These are phyloP conservation scores for Miamiensis avidus DNA, from an alignment of 169 alveolate genomes.

Conservation along the genomic window DNA sequence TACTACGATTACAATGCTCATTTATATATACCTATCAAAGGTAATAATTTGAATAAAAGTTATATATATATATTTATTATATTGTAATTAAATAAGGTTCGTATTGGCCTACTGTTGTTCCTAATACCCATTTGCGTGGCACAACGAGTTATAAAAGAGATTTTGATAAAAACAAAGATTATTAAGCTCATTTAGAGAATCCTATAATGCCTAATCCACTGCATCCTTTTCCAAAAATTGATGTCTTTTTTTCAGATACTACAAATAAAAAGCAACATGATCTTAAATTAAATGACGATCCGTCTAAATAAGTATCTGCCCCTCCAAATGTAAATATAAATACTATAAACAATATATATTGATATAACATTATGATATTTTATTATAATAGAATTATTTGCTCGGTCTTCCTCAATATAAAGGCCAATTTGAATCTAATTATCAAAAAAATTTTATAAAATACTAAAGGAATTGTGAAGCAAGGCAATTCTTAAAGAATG, in stretches of 20 bases:
- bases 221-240: not conserved
- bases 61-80: too few relatives aligned
- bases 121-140: not conserved
- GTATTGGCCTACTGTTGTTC: not conserved
- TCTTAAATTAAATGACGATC: too few relatives aligned
- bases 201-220: not conserved
- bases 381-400: too few relatives aligned
- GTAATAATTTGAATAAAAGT: not conserved
- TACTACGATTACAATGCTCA: not conserved
- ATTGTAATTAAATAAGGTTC: not conserved
- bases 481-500: too few relatives aligned
- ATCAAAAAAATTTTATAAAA: too few relatives aligned
- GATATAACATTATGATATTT: too few relatives aligned
- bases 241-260: not conserved
- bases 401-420: too few relatives aligned
- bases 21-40: not conserved
- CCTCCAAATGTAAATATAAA: not conserved
- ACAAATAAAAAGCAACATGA: not conserved
- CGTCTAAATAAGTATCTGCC: not conserved
- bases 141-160: not conserved
- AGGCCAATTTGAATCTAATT: too few relatives aligned
- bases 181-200: not conserved
- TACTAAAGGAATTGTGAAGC: too few relatives aligned
- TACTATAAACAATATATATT: too few relatives aligned
- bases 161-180: too few relatives aligned